Percentiles rank a stretch among this genome's conserved stretches.
Conservation (phyloP, 352 stramenopile genomes). For the Globisporangium paddicum region DNA sequence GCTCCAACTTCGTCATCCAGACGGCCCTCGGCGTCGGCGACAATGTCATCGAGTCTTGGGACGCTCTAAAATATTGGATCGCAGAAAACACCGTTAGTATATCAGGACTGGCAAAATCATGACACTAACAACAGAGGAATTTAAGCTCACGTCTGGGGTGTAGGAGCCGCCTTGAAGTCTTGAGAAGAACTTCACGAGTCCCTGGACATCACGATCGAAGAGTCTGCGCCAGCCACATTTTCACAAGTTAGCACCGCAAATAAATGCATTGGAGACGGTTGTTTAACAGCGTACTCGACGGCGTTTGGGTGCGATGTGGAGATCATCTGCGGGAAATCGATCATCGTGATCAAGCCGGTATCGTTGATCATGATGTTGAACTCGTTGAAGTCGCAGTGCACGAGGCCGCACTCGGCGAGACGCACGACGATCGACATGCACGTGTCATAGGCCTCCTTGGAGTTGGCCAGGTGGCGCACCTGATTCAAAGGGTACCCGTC, state of each 20-base stretch:
- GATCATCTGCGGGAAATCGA: constrained; percentile 99
- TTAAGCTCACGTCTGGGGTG: constrained; percentile 75
- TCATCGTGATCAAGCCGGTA: constrained; percentile 95
- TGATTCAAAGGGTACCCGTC: constrained; percentile 96
- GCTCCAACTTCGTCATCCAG: constrained; percentile 71
- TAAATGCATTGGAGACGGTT: background rate
- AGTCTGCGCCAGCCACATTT: constrained; percentile 32
- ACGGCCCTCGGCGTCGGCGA: constrained; percentile 48
- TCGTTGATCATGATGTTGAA: constrained; percentile 99
- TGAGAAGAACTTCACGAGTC: constrained; percentile 95
- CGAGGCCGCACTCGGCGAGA: constrained; percentile 96
- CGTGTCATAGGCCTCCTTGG: constrained; percentile 94
- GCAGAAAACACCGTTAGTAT: background rate
- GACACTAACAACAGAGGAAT: constrained; percentile 15
- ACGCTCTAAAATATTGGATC: constrained; percentile 23
- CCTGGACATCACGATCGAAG: constrained; percentile 95
- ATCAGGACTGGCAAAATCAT: constrained; percentile 11
- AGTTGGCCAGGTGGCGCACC: constrained; percentile 89
- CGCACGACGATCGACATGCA: constrained; percentile 95
- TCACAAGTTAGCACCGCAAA: background rate
- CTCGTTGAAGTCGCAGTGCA: constrained; percentile 99
- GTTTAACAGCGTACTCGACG: constrained; percentile 84
- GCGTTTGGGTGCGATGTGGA: constrained; percentile 98
- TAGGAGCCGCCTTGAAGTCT: constrained; percentile 78
- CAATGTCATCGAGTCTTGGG: constrained; percentile 62